phyloP scores from a whole-genome alignment of 345 rosid genomes.

The Odontarrhena argentea region DNA sequence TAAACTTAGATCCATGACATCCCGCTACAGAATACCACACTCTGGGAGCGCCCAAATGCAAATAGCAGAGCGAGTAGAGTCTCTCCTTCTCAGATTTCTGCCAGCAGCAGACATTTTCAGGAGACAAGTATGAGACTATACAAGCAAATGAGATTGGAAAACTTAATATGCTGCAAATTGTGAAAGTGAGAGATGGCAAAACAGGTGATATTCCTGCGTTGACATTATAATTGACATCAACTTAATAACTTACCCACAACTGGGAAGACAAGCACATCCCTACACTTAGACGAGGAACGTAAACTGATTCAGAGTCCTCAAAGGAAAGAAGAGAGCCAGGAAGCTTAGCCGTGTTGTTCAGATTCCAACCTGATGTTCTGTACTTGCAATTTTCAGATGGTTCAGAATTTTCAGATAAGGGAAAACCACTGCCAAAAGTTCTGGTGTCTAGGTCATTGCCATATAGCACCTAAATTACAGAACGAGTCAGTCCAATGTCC shows the following conservation, averaged over 20 bases:
- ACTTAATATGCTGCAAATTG: conserved; percentile 1
- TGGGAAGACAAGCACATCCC: conserved; percentile 76
- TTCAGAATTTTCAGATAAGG: conserved; percentile 39
- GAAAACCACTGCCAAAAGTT: conserved; percentile 75
- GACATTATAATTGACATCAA: conserved; percentile 16
- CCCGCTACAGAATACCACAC: conserved; percentile 66
- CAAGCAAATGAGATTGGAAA: conserved; percentile 15
- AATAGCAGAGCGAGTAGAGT: conserved; percentile 58
- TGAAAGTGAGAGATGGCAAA: not conserved
- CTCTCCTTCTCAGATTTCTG: conserved; percentile 74
- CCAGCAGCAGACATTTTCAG: conserved; percentile 34
- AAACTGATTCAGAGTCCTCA: conserved; percentile 47
- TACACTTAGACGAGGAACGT: conserved; percentile 57
- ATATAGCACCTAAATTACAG: conserved; percentile 56
- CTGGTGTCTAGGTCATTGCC: conserved; percentile 50
- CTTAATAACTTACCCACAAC: conserved; percentile 59
- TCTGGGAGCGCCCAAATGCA: conserved; percentile 72
- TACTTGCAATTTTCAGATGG: conserved; percentile 39
- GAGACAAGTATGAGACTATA: conserved; percentile 30
- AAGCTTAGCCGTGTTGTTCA: conserved; percentile 60
- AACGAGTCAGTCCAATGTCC: conserved; percentile 20
- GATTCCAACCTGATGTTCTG: conserved; percentile 67
- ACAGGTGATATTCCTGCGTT: conserved; percentile 5
- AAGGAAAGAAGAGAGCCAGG: conserved; percentile 70
- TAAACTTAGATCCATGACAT: conserved; percentile 47